Percentiles rank a stretch among this genome's conserved stretches.
Conservation (phyloP, 306 rosid species). For the Ammopiptanthus mongolicus region DNA sequence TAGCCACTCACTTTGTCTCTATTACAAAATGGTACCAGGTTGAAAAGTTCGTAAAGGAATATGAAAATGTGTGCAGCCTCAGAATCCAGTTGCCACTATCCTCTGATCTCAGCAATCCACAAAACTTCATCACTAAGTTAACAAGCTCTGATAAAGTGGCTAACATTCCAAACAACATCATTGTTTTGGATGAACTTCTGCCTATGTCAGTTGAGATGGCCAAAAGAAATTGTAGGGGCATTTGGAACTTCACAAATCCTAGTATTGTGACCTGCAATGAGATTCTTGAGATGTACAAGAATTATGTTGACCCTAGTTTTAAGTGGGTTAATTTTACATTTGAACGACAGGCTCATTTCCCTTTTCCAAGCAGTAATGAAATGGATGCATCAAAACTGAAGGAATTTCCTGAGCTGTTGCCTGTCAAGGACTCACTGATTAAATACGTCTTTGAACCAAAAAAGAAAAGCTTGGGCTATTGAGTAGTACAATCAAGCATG, state of each 20-base stretch:
- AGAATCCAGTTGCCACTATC: conserved; percentile 55
- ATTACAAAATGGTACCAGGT: conserved; percentile 32
- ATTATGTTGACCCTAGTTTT: conserved; percentile 42
- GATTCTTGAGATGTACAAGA: conserved; percentile 61
- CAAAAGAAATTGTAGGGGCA: conserved; percentile 44
- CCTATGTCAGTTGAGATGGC: conserved; percentile 62
- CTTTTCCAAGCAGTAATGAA: conserved; percentile 42
- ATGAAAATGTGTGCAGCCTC: conserved; percentile 56
- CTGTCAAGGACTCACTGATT: conserved; percentile 15
- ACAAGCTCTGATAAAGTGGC: conserved; percentile 42
- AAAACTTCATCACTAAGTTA: conserved; percentile 55
- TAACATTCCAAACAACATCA: conserved; percentile 48
- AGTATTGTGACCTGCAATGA: conserved; percentile 54
- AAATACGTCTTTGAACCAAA: conserved; percentile 19
- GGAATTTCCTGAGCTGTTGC: conserved; percentile 18
- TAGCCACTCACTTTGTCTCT: background rate
- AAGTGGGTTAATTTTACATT: conserved; percentile 47
- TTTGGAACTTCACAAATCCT: conserved; percentile 64
- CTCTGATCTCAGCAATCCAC: conserved; percentile 50
- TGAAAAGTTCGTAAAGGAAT: conserved; percentile 52
- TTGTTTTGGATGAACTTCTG: conserved; percentile 55
- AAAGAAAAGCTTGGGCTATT: conserved; percentile 24
- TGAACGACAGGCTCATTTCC: conserved; percentile 41
- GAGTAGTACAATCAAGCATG: conserved; percentile 6
- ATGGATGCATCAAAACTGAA: conserved; percentile 26